Conservation (phyloP, 768 basidiomycete genomes). For the Tylopilus intermedius region DNA sequence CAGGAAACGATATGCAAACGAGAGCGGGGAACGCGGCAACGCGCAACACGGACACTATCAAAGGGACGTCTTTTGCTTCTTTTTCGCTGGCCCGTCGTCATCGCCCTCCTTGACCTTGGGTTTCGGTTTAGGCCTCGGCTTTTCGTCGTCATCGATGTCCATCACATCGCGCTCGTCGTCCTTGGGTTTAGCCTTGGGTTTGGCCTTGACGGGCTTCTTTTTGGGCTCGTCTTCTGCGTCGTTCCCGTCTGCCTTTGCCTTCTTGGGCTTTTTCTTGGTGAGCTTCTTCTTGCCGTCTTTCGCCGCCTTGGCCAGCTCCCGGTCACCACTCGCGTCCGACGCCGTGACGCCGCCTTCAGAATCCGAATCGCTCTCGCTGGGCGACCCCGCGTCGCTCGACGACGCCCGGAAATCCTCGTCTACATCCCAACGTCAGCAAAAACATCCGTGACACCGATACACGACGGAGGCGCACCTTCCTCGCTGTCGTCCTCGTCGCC, state of each 20-base stretch:
- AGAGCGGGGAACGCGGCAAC: not conserved
- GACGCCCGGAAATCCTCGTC: slow-evolving; percentile 92
- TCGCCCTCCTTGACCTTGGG: slow-evolving; percentile 33
- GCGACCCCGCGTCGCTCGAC: slow-evolving; percentile 83
- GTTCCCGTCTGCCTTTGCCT: slow-evolving; percentile 40
- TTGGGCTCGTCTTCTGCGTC: slow-evolving; percentile 43
- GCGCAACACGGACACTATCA: slow-evolving; percentile 13
- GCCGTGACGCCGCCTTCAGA: slow-evolving; percentile 68
- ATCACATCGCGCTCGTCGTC: slow-evolving; percentile 44
- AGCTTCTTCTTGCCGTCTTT: slow-evolving; percentile 35
- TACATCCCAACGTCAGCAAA: slow-evolving; percentile 25
- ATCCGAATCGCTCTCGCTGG: slow-evolving; percentile 65
- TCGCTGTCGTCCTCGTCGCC: slow-evolving; percentile 71
- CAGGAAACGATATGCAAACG: not conserved
- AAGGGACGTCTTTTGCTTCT: slow-evolving; percentile 62
- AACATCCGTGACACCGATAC: not conserved
- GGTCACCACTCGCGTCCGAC: slow-evolving; percentile 81
- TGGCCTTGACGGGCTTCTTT: slow-evolving; percentile 43
- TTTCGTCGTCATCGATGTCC: slow-evolving; percentile 42
- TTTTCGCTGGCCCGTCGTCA: slow-evolving; percentile 60
- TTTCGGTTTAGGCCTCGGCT: slow-evolving; percentile 39
- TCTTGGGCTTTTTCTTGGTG: slow-evolving; percentile 45
- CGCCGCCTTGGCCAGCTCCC: slow-evolving; percentile 45
- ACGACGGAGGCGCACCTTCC: slow-evolving; percentile 41
- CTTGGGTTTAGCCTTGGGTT: slow-evolving; percentile 37